Evolutionary conservation across 345 rosid genomes (phyloP), one percentile per base, ranked within the genome.

Genomic region (Bretschneidera sinensis): DNA sequence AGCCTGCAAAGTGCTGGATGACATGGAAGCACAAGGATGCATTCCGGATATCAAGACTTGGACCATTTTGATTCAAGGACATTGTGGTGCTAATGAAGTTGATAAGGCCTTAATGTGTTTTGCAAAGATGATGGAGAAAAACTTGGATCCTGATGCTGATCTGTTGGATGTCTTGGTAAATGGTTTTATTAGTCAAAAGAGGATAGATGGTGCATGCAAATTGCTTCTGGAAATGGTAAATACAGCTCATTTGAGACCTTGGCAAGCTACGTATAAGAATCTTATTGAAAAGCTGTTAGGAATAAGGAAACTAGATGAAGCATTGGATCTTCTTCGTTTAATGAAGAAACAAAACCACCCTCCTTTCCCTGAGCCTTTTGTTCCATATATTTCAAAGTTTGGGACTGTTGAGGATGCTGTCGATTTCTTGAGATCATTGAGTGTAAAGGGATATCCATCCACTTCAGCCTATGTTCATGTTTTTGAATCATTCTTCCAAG

Each of bases 11-110:
- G 71, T 89, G 55, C 50, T 89, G 18, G 81, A 82, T 77, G 78
- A 76, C 45, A 89, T 89, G 95, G 95, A 83, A 71, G 79, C 68
- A 23, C 53, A 69, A 18, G 85, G 88, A 23, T 87, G 95, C 28
- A 25, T 47, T 45, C 88, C 95, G 0, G 98, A 89, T 58, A 71
- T 87, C 57, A 89, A 76, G 70, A 92, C 91, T 5, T 92, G 98
- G 98, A 92, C 98, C 35, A 81, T 87, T 70, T 80, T 92, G 76
- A 92, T 89, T 67, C 85, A 87, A 72, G 95, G 95, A 45, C 89
- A 79, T 58, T 92, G 87, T 74, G 79, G 45, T 60, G 87, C 86
- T 64, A 67, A 72, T 45, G 78, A 84, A 76, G 60, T 85, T 0
- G 92, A 82, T 21, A 69, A 73, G 64, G 98, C 92, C 23, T 77